Evolutionary conservation across 148 eudicot species (phyloP).

Genomic region (Chenopodium berlandieri): DNA sequence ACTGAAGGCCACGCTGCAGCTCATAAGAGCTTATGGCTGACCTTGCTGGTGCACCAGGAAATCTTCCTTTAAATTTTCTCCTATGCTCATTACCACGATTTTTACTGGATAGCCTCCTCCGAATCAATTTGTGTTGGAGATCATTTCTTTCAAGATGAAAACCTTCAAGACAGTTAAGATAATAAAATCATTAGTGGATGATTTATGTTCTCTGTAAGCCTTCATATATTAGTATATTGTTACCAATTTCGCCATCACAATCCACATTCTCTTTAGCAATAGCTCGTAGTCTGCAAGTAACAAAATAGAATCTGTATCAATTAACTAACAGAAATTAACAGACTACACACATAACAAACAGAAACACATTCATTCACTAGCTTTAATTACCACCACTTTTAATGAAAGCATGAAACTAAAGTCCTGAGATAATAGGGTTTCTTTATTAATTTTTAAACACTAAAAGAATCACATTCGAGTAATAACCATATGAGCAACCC

Average conservation of each 20-base stretch:
- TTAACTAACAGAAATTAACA: neutral
- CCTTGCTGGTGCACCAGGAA: slow-evolving; percentile 12
- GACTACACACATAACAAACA: neutral
- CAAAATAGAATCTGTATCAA: neutral
- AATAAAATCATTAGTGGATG: neutral
- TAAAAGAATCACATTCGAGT: too few species aligned
- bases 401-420: too few species aligned
- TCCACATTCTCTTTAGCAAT: slow-evolving; percentile 6
- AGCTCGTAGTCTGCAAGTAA: slow-evolving; percentile 16
- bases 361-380: neutral
- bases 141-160: slow-evolving; percentile 27
- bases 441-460: too few species aligned
- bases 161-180: slow-evolving; percentile 14
- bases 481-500: too few species aligned
- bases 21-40: slow-evolving; percentile 12
- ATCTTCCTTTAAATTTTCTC: slow-evolving; percentile 10
- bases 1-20: slow-evolving; percentile 12
- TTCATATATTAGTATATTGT: neutral
- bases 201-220: neutral
- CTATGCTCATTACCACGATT: slow-evolving; percentile 10
- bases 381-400: neutral
- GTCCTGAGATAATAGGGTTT: too few species aligned
- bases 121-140: slow-evolving; percentile 30
- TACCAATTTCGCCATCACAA: slow-evolving; percentile 11
- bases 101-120: slow-evolving; percentile 19